A percentile compares a stretch with the other conserved stretches of the same genome.
Conservation (phyloP, 2,329 filamentous ascomycete genomes). For the Epichloe brachyelytri region DNA sequence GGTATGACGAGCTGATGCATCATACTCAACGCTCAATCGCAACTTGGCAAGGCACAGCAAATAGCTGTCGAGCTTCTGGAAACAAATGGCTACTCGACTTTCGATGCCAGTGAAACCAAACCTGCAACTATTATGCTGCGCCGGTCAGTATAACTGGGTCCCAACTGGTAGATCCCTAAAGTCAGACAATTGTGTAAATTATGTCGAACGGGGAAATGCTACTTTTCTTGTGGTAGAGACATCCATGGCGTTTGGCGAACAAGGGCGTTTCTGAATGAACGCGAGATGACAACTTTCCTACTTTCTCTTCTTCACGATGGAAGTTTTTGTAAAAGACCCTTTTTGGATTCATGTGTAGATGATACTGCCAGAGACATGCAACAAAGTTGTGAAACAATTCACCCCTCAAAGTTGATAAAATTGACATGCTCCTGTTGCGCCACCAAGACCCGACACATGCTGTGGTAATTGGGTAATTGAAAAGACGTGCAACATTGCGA, state of each 20-base stretch:
- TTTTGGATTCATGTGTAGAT: not conserved
- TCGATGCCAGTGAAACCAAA: not conserved
- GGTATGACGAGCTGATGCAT: slow-evolving; percentile 16
- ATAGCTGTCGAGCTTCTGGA: not conserved
- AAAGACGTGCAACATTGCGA: not conserved
- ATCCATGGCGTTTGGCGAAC: not conserved
- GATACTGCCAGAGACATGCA: not conserved
- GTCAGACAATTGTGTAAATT: not conserved
- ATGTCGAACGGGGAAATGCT: not conserved
- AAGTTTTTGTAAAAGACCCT: not conserved
- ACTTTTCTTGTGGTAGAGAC: not conserved
- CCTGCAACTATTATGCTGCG: not conserved
- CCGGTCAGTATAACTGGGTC: not conserved
- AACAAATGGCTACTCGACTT: not conserved
- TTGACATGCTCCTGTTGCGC: not conserved
- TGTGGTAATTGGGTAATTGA: not conserved
- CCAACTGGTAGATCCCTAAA: not conserved
- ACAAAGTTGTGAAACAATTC: not conserved
- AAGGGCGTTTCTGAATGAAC: not conserved
- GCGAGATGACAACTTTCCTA: not conserved
- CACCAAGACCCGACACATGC: not conserved
- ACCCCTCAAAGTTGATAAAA: not conserved
- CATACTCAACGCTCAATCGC: not conserved
- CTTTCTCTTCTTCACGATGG: not conserved
- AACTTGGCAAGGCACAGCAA: not conserved